These are phyloP conservation scores for Solioccasus polychromus DNA, from an alignment of 768 basidiomycete genomes.

Conservation along the genomic window DNA sequence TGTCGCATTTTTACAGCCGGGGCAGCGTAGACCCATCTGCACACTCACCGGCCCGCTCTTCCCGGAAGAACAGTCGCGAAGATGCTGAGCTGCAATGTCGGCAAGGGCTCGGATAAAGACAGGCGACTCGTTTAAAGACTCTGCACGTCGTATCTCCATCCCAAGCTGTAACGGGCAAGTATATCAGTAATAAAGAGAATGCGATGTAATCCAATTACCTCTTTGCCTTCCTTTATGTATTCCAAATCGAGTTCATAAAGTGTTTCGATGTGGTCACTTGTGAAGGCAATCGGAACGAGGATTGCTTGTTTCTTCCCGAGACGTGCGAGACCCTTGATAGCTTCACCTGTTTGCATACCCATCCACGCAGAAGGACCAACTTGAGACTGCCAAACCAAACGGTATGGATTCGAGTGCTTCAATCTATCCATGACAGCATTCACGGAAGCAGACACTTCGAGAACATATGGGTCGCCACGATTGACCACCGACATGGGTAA, in stretches of 20 bases:
- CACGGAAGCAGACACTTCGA: conserved; percentile 94
- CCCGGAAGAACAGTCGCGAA: conserved; percentile 59
- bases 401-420: conserved; percentile 77
- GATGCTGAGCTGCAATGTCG: conserved; percentile 81
- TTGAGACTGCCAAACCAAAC: conserved; percentile 96
- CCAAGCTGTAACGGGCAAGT: conserved; percentile 60
- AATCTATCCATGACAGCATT: conserved; percentile 90
- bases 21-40: conserved; percentile 87
- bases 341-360: conserved; percentile 92
- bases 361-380: conserved; percentile 98
- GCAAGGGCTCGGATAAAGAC: conserved; percentile 94
- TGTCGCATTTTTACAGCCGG: conserved; percentile 86
- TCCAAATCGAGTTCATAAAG: conserved; percentile 95
- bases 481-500: conserved; percentile 98
- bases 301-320: conserved; percentile 75
- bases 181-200: background rate
- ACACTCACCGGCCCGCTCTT: conserved; percentile 61
- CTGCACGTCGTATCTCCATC: conserved; percentile 84
- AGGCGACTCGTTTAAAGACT: conserved; percentile 92
- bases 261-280: conserved; percentile 98
- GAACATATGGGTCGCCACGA: conserved; percentile 95
- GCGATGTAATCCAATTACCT: conserved; percentile 54
- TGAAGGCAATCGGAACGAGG: conserved; percentile 95
- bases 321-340: conserved; percentile 81
- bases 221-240: conserved; percentile 84